phyloP scores from a whole-genome alignment of 1,284 basidiomycete species.

The Afroboletus lepidellus region DNA sequence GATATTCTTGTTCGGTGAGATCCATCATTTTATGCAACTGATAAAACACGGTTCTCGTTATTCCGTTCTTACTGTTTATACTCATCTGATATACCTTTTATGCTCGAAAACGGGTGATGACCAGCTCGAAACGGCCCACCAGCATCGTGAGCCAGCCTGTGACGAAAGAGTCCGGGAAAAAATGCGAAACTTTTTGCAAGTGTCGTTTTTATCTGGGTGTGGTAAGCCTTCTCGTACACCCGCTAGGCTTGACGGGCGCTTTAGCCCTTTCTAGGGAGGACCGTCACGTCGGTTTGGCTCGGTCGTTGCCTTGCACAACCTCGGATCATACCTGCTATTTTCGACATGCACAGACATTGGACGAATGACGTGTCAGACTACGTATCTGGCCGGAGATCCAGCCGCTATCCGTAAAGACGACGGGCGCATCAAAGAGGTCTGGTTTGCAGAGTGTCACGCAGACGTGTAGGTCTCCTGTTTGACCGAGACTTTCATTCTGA shows the following conservation, averaged over 20 bases:
- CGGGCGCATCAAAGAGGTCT: conserved; percentile 35
- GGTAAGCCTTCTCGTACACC: conserved; percentile 21
- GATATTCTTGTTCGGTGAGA: conserved; percentile 37
- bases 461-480: conserved; percentile 32
- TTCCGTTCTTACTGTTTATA: neutral
- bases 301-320: conserved; percentile 30
- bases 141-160: conserved; percentile 15
- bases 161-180: conserved; percentile 15
- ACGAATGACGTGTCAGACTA: conserved; percentile 43
- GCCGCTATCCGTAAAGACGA: conserved; percentile 4
- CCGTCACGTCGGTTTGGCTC: conserved; percentile 38
- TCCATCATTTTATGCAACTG: neutral
- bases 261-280: conserved; percentile 26
- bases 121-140: conserved; percentile 5
- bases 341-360: conserved; percentile 36
- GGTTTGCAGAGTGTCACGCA: conserved; percentile 37
- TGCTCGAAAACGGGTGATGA: conserved; percentile 26
- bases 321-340: conserved; percentile 33
- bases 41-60: neutral
- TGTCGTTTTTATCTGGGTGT: conserved; percentile 36
- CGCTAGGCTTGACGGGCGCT: neutral
- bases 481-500: conserved; percentile 2
- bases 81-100: conserved; percentile 12
- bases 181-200: conserved; percentile 24
- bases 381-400: conserved; percentile 26